Evolutionary conservation across 2,329 filamentous ascomycete species (phyloP).

Genomic region (Botrytis cinerea): DNA sequence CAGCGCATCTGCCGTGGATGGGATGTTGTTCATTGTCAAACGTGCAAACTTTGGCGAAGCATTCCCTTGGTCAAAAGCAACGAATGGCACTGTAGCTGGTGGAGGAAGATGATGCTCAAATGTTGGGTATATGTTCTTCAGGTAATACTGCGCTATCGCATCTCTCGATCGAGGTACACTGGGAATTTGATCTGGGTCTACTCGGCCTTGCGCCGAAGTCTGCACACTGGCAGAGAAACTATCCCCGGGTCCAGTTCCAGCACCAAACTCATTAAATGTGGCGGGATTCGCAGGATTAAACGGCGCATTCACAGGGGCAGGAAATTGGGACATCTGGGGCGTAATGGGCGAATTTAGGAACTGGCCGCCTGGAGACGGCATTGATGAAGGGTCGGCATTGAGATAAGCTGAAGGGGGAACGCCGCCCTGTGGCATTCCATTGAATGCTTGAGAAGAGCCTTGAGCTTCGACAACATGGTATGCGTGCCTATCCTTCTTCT

Average conservation of each 20-base stretch:
- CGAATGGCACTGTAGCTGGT: constrained; percentile 82
- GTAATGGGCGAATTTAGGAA: constrained; percentile 50
- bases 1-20: constrained; percentile 76
- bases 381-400: constrained; percentile 52
- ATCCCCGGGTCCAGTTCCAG: constrained; percentile 45
- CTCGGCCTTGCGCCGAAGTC: constrained; percentile 68
- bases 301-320: constrained; percentile 55
- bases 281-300: constrained; percentile 50
- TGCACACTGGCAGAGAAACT: constrained; percentile 50
- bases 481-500: constrained; percentile 95
- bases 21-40: constrained; percentile 91
- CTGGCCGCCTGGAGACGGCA: constrained; percentile 48
- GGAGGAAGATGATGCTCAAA: constrained; percentile 93
- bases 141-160: constrained; percentile 76
- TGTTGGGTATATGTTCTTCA: constrained; percentile 87
- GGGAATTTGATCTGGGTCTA: constrained; percentile 90
- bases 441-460: constrained; percentile 68
- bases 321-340: constrained; percentile 59
- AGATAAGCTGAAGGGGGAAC: constrained; percentile 59
- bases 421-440: constrained; percentile 63
- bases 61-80: constrained; percentile 95
- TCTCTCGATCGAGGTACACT: constrained; percentile 88
- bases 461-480: constrained; percentile 82
- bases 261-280: constrained; percentile 50
- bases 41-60: constrained; percentile 92